Evolutionary conservation across 305 asterid genomes (phyloP).

Genomic region (Rubia tinctorum): DNA sequence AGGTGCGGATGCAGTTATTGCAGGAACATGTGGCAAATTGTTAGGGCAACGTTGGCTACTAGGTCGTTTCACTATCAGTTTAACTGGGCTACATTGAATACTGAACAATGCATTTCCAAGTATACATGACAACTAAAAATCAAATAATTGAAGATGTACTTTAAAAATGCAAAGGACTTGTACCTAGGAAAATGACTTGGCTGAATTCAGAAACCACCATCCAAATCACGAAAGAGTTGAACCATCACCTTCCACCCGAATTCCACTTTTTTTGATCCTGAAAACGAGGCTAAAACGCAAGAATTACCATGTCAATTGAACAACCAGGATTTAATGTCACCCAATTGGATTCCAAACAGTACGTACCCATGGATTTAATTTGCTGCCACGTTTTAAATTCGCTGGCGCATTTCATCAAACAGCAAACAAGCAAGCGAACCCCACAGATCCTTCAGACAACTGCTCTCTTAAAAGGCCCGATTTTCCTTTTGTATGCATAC

Average conservation of each 20-base stretch:
- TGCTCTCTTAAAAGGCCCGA: neutral
- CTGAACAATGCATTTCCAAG: conserved; percentile 5
- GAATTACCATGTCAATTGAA: neutral
- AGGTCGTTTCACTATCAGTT: conserved; percentile 8
- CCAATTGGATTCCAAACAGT: neutral
- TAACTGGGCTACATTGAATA: neutral
- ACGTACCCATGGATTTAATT: neutral
- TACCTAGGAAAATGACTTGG: conserved; percentile 6
- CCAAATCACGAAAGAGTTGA: neutral
- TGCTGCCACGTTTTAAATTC: neutral
- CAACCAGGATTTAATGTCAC: neutral
- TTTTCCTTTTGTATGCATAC: neutral
- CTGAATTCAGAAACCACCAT: neutral
- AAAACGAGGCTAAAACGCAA: neutral
- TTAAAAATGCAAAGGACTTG: neutral
- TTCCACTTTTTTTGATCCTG: neutral
- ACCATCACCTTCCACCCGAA: neutral
- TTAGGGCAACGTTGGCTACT: conserved; percentile 17
- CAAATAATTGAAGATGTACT: conserved; percentile 6
- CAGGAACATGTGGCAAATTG: conserved; percentile 24
- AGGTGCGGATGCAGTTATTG: conserved; percentile 12
- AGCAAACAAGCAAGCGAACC: neutral
- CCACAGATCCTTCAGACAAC: conserved; percentile 5
- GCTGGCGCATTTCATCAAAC: conserved; percentile 5
- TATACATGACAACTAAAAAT: neutral